phyloP scores from a whole-genome alignment of 169 alveolate genomes.

The Plasmodium chabaudi region DNA sequence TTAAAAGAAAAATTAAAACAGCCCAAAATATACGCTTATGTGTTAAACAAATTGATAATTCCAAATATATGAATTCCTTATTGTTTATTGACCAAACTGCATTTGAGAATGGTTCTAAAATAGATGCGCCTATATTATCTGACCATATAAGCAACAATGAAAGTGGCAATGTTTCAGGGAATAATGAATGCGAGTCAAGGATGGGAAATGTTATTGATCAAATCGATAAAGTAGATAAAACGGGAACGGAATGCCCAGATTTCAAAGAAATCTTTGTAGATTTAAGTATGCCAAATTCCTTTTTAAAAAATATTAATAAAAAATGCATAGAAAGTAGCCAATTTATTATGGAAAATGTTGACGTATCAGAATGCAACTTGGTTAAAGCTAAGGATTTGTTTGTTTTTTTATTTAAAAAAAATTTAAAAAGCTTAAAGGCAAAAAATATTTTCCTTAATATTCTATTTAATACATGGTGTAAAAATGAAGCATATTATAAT shows the following conservation, averaged over 20 bases:
- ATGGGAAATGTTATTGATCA: not conserved
- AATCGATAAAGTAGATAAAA: not conserved
- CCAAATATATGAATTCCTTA: no score
- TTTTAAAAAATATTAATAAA: conserved; percentile 46
- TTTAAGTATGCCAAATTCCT: conserved; percentile 7
- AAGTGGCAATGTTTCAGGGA: not conserved
- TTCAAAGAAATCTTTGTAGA: not conserved
- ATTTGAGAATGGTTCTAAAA: not conserved
- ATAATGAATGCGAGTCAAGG: not conserved
- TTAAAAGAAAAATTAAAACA: conserved; percentile 24
- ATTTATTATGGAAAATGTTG: conserved; percentile 43
- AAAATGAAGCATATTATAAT: conserved; percentile 46
- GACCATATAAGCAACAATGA: not conserved
- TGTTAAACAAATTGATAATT: not conserved
- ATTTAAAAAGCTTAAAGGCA: conserved; percentile 21
- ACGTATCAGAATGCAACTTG: conserved; percentile 2
- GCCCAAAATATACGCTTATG: not conserved
- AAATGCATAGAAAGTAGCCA: conserved; percentile 56
- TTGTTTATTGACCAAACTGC: not conserved
- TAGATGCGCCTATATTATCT: not conserved
- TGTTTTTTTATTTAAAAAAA: conserved; percentile 45
- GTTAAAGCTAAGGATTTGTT: conserved; percentile 47
- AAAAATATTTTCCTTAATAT: conserved; percentile 45
- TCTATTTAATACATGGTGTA: conserved; percentile 57
- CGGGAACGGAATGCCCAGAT: not conserved